phyloP scores from a whole-genome alignment of 2,329 filamentous ascomycete genomes.

The Drechslerella dactyloides region DNA sequence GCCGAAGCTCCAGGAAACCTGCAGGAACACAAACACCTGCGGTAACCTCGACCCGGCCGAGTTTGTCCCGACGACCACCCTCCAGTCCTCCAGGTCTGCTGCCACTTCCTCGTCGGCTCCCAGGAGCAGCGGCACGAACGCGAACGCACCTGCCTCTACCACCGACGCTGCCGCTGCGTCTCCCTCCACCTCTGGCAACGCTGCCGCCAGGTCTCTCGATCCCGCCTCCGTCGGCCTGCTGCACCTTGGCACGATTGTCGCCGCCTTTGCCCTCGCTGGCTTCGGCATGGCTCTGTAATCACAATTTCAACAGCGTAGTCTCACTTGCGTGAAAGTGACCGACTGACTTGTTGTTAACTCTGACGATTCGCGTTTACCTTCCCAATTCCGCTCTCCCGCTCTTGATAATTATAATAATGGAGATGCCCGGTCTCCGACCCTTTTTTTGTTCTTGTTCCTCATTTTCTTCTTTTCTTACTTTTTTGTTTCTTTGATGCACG shows the following conservation, averaged over 20 bases:
- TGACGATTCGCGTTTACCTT: not conserved
- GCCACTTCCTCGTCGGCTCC: conserved; percentile 5
- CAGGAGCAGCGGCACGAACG: not conserved
- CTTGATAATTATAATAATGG: conserved; percentile 10
- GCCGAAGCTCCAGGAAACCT: conserved; percentile 35
- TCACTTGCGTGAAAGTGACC: too few relatives aligned
- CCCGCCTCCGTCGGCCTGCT: conserved; percentile 14
- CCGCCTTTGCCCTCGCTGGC: conserved; percentile 33
- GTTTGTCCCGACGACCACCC: conserved; percentile 33
- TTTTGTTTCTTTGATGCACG: not conserved
- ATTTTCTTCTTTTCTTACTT: not conserved
- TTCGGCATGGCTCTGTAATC: conserved; percentile 43
- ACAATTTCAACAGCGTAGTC: too few relatives aligned
- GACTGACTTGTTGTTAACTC: not conserved
- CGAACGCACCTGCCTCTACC: conserved; percentile 9
- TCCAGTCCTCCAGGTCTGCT: conserved; percentile 9
- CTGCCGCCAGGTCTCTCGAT: conserved; percentile 13
- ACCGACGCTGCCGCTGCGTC: conserved; percentile 5
- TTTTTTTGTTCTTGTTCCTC: conserved; percentile 6
- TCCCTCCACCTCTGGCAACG: conserved; percentile 27
- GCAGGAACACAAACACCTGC: conserved; percentile 46
- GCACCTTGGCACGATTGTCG: conserved; percentile 22
- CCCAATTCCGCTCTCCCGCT: not conserved
- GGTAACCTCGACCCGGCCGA: conserved; percentile 40
- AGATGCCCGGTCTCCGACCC: not conserved